Base-by-base conservation (phyloP, 2,329 filamentous ascomycete genomes). In the Stachybotrys echinatus region DNA sequence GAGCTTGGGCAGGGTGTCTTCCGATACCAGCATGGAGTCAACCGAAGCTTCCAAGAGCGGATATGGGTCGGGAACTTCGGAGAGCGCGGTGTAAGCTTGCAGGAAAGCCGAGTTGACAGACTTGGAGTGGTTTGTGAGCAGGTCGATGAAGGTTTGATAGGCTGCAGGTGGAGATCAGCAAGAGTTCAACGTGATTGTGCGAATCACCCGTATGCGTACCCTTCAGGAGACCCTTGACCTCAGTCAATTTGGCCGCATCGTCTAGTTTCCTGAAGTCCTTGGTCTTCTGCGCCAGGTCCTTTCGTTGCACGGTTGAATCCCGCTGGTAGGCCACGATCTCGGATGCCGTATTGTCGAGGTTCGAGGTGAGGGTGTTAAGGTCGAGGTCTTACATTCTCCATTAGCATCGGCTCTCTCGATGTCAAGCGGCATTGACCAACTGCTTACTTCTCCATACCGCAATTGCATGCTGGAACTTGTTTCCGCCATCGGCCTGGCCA, bases 261-360 rank as follows among this genome's bases (percentile, higher is more conserved):
- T 97, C 92, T 12, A 95, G 79, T 68, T 96, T 97, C 53, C 92
- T 80, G 60, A 97, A 99, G 61, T 97, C 92, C 64, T 99, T 99
- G 1, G 94, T 99, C 77, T 96, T 97, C 65, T 96, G 92, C n/a
- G 95, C 94, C 19, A 99, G 76, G 53, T 99, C 95, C 66, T 99
- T 99, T 48, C 94, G 82, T 67, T 99, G 92, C 1, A 96, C 86
- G 5, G 96, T 87, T n/a, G 92, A 89, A 68, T 97, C 94, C 60
- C 92, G 83, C 65, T 99, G 95, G 65, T 95, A 91, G 45, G 88
- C 76, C 48, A 97, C 90, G 54, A 99, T 90, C 61, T 97, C 94
- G 12, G 92, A 92, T n/a, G 94, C 94, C 4, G 91, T 92, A 52
- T 86, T 87, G 70, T 99, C 94, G 55, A 99, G 85, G 57, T 81